Evolutionary conservation across 2,329 filamentous ascomycete species (phyloP).

Genomic region (Harringtonia aguacate): DNA sequence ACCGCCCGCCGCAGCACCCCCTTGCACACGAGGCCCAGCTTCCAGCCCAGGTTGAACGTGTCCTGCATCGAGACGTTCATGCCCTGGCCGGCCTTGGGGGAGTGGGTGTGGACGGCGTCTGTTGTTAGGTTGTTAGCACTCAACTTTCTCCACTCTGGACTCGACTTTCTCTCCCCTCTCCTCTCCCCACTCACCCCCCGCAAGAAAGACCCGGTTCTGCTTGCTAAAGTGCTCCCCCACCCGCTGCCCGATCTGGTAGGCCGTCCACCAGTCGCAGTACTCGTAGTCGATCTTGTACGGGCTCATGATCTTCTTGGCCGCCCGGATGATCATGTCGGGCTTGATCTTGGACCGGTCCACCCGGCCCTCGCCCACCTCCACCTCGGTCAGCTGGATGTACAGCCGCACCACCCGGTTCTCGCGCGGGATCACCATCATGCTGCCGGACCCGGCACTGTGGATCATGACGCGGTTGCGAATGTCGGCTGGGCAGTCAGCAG

Average conservation of each 20-base stretch:
- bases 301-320: constrained; percentile 51
- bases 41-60: constrained; percentile 33
- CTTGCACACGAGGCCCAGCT: constrained; percentile 26
- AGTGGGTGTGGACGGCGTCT: constrained; percentile 36
- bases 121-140: background rate
- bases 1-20: constrained; percentile 21
- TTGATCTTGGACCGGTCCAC: constrained; percentile 53
- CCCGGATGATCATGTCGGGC: constrained; percentile 49
- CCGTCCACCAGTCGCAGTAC: constrained; percentile 35
- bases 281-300: constrained; percentile 58
- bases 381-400: constrained; percentile 42
- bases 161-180: no score
- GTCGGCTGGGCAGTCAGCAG: no score
- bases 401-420: constrained; percentile 47
- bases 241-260: constrained; percentile 50
- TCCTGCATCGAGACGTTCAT: constrained; percentile 56
- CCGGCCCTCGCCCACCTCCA: constrained; percentile 24
- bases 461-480: constrained; percentile 43
- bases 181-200: constrained; percentile 23
- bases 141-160: no score
- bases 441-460: constrained; percentile 38
- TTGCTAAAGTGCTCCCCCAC: constrained; percentile 36
- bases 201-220: constrained; percentile 45
- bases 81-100: constrained; percentile 45
- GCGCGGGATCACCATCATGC: constrained; percentile 47